Evolutionary conservation across 768 basidiomycete species (phyloP).

Genomic region (Leucocoprinus leucothites): DNA sequence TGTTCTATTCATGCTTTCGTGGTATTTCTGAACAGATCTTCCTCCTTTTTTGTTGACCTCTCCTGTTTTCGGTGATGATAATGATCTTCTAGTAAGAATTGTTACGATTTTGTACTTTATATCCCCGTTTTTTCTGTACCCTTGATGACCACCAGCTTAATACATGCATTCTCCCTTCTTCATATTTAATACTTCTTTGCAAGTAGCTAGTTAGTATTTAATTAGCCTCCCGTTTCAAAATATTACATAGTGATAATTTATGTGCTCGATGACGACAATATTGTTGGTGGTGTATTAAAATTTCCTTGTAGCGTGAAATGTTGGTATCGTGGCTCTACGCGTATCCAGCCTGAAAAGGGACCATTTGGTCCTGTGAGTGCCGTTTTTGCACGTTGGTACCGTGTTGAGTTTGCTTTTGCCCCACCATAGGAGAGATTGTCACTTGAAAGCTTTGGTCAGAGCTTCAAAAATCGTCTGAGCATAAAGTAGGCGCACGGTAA

Average conservation of each 20-base stretch:
- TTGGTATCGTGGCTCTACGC: slow-evolving; percentile 52
- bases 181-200: no score
- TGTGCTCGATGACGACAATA: not conserved
- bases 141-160: no score
- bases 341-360: slow-evolving; percentile 63
- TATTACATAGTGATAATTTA: not conserved
- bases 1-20: not conserved
- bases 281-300: not conserved
- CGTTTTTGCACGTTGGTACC: slow-evolving; percentile 47
- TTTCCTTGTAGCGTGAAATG: slow-evolving; percentile 31
- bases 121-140: no score
- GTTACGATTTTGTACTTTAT: no score
- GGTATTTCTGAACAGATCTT: not conserved
- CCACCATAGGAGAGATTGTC: slow-evolving; percentile 1
- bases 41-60: no score
- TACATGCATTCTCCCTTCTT: no score
- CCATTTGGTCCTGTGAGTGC: slow-evolving; percentile 39
- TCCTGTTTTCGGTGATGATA: not conserved
- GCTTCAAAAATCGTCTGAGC: not conserved
- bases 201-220: no score
- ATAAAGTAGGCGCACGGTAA: not conserved
- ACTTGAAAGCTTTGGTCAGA: not conserved
- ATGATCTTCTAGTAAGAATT: not conserved
- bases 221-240: not conserved
- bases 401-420: slow-evolving; percentile 16